phyloP scores from a whole-genome alignment of 208 protist genomes.

The Crithidia expoeki region DNA sequence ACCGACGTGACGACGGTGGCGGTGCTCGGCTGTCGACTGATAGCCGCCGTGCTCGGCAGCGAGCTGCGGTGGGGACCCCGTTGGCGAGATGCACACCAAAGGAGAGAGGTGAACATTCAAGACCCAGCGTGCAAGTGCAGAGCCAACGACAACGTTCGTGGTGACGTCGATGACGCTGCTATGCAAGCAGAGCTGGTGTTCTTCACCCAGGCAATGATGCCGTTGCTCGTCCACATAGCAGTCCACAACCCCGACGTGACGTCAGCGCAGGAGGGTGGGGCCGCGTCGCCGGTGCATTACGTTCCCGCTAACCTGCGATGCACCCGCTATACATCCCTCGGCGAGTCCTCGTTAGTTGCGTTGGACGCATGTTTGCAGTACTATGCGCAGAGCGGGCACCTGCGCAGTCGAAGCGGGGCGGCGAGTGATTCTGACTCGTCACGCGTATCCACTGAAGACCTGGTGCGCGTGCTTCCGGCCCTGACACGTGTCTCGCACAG shows the following conservation, averaged over 20 bases:
- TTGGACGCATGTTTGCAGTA: slow-evolving; percentile 65
- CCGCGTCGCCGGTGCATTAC: slow-evolving; percentile 65
- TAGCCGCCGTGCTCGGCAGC: slow-evolving; percentile 51
- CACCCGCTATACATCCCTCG: slow-evolving; percentile 75
- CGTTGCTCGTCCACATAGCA: slow-evolving; percentile 60
- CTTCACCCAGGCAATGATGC: slow-evolving; percentile 45
- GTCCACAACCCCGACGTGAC: slow-evolving; percentile 77
- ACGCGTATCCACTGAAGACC: slow-evolving; percentile 35
- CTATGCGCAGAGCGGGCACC: slow-evolving; percentile 25
- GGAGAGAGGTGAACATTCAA: not conserved
- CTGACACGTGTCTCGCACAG: slow-evolving; percentile 54
- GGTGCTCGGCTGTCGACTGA: slow-evolving; percentile 68
- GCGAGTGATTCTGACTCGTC: not conserved
- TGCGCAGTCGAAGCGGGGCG: slow-evolving; percentile 19
- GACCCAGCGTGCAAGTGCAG: not conserved
- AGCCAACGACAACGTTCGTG: no score
- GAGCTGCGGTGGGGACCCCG: slow-evolving; percentile 31
- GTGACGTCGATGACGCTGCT: not conserved
- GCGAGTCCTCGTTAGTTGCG: slow-evolving; percentile 67
- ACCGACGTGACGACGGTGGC: slow-evolving; percentile 62
- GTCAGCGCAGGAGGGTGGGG: slow-evolving; percentile 36
- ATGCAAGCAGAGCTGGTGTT: slow-evolving; percentile 27
- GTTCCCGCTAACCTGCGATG: slow-evolving; percentile 47
- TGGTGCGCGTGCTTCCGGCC: slow-evolving; percentile 52
- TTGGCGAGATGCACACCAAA: not conserved